These are phyloP conservation scores for Ogataea polymorpha DNA, from an alignment of 805 yeast species.

Conservation along the genomic window DNA sequence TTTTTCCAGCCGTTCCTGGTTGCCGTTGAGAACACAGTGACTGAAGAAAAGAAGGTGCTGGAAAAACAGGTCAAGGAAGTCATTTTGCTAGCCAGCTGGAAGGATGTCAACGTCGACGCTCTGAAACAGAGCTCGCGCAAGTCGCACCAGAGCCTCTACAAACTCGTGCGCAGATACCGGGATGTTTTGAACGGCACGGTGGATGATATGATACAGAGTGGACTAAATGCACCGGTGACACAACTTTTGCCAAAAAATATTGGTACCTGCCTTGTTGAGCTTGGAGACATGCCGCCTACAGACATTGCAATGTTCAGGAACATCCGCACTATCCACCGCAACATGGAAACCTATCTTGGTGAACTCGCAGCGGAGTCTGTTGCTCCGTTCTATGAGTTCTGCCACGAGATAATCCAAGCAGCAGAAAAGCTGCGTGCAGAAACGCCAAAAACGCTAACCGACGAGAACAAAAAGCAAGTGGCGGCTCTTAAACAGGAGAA, in stretches of 20 bases:
- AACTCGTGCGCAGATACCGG: conserved; percentile 79
- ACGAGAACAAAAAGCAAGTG: conserved; percentile 69
- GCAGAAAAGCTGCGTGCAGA: conserved; percentile 65
- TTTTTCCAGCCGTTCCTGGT: conserved; percentile 68
- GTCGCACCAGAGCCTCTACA: conserved; percentile 82
- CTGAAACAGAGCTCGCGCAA: conserved; percentile 89
- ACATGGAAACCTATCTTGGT: conserved; percentile 49
- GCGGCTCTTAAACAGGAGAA: conserved; percentile 81
- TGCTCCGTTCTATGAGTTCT: conserved; percentile 53
- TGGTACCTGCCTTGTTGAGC: background rate
- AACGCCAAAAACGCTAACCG: conserved; percentile 69
- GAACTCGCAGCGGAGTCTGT: conserved; percentile 33
- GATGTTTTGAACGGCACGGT: conserved; percentile 52
- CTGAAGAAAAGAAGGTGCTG: conserved; percentile 46
- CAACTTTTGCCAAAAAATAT: conserved; percentile 6
- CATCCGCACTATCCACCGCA: conserved; percentile 45
- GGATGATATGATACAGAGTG: conserved; percentile 55
- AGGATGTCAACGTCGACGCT: conserved; percentile 91
- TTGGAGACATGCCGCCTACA: conserved; percentile 21
- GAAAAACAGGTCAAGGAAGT: conserved; percentile 83
- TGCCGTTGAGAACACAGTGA: conserved; percentile 44
- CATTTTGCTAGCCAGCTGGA: conserved; percentile 91
- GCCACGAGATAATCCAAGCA: conserved; percentile 51
- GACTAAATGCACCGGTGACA: conserved; percentile 34
- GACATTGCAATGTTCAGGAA: conserved; percentile 50